phyloP scores from a whole-genome alignment of 371 early-diverging fungal genomes.

The Quaeritorhiza haematococci region DNA sequence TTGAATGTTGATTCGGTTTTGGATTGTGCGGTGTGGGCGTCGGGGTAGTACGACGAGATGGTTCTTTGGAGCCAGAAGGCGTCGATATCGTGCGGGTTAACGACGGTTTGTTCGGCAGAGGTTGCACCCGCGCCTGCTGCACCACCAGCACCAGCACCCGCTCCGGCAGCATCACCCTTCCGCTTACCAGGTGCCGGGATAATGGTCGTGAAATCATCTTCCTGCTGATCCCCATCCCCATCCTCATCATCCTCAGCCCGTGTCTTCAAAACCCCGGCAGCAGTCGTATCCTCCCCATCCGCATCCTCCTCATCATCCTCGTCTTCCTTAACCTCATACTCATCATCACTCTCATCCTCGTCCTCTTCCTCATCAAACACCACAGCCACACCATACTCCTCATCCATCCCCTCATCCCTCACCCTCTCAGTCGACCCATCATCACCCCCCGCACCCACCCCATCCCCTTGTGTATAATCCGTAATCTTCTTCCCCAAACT shows the following conservation, averaged over 20 bases:
- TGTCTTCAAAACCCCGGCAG: conserved; percentile 38
- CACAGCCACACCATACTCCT: conserved; percentile 60
- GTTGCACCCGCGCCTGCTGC: conserved; percentile 3
- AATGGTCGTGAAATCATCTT: conserved; percentile 38
- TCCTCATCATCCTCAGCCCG: conserved; percentile 36
- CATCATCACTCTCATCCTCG: conserved; percentile 39
- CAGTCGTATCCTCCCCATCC: conserved; percentile 48
- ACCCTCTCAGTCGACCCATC: conserved; percentile 16
- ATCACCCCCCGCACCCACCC: conserved; percentile 18
- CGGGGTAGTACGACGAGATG: conserved; percentile 72
- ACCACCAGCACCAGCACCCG: conserved; percentile 7
- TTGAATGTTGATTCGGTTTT: conserved; percentile 74
- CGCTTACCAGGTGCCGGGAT: neutral
- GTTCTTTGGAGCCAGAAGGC: conserved; percentile 96
- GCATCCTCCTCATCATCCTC: conserved; percentile 48
- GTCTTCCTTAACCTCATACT: conserved; percentile 42
- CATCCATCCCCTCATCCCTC: conserved; percentile 34
- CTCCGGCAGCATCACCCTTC: conserved; percentile 1
- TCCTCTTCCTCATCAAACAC: conserved; percentile 63
- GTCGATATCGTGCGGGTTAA: conserved; percentile 80
- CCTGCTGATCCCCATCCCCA: conserved; percentile 36
- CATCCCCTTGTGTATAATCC: conserved; percentile 58
- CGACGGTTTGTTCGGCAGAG: neutral
- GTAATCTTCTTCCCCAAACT: conserved; percentile 91
- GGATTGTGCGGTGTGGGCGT: conserved; percentile 79